Base-by-base conservation (phyloP, 148 eudicot species). In the Simmondsia chinensis region DNA sequence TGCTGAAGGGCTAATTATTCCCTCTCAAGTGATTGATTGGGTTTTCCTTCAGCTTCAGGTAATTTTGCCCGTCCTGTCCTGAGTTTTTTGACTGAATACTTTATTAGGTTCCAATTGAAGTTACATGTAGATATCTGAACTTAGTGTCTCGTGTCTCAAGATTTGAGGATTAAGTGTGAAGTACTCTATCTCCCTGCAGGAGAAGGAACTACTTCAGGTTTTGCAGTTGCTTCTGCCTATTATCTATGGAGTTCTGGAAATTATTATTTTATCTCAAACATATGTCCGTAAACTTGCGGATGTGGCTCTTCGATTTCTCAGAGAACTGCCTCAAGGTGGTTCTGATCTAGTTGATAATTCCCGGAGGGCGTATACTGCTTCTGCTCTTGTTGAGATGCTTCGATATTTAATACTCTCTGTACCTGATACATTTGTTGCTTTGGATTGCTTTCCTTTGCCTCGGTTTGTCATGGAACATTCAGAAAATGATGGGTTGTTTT, bases 371-470 rank as follows among this genome's bases (percentile, higher is more conserved):
- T 93, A 86, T 59, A 82, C 80, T 25, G 59, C 43, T 21, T 66
- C 89, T 50, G 77, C 94, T 54, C 66, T 86, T 53, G 74, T 71
- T 49, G 99, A 93, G 69, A 77, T 93, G 88, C 74, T 93, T 71
- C 94, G 82, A 24, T 93, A 77, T 73, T 56, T 93, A 48, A 64
- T 93, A 55, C 60, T 82, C 24, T 65, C 87, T 38, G 87, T 77
- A 15, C 99, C 99, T 21, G 99, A 93, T 76, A 86, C 99, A 24
- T 82, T 93, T 58, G 96, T 93, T 63, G 82, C 83, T 34, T 69
- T 93, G 68, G 86, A 93, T 74, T 86, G 87, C 67, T 93, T 93
- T 73, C 96, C 87, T 10, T 48, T 93, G 66, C 96, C 96, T 13
- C 63, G 62, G 14, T 69, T 63, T 59, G 76, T 86, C 31, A 46